A percentile compares a stretch with the other conserved stretches of the same genome.
Conservation (phyloP, 31 red algal species). For the Bonnemaisonia californica region DNA sequence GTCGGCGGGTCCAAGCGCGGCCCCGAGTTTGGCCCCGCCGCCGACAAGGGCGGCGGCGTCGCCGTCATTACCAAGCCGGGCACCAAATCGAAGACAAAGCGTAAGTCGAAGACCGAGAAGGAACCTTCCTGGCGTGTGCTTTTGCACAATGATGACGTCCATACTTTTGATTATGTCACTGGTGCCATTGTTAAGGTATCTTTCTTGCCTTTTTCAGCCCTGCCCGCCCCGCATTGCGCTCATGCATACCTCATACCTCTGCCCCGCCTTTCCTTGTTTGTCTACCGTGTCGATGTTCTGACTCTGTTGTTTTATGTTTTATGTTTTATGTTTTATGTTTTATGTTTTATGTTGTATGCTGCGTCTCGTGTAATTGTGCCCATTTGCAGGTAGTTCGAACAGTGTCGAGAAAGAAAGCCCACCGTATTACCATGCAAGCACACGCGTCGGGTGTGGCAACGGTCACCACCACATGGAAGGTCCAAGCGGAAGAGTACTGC, state of each 20-base stretch:
- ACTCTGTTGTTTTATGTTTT: background rate
- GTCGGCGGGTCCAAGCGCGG: constrained; percentile 44
- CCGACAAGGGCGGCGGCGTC: constrained; percentile 77
- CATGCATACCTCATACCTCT: too few species aligned
- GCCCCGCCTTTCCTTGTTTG: background rate
- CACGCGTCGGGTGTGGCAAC: constrained; percentile 93
- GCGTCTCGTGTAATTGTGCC: too few species aligned
- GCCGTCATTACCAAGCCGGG: constrained; percentile 87
- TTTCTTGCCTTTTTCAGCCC: background rate
- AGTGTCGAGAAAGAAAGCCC: constrained; percentile 95
- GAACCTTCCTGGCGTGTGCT: constrained; percentile 95
- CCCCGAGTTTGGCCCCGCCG: constrained; percentile 53
- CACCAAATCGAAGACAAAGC: constrained; percentile 75
- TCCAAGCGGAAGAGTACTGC: constrained; percentile 94
- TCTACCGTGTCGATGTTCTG: background rate
- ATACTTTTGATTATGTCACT: constrained; percentile 98
- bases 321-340: background rate
- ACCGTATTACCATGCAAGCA: constrained; percentile 96
- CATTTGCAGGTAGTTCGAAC: constrained; percentile 90
- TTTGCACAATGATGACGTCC: constrained; percentile 96
- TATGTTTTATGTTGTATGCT: too few species aligned
- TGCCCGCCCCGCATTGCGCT: background rate
- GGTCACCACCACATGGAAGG: constrained; percentile 98
- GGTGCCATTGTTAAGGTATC: constrained; percentile 82
- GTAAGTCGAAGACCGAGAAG: constrained; percentile 88